phyloP scores from a whole-genome alignment of 352 stramenopile species.

The Aphanomyces cochlioides region DNA sequence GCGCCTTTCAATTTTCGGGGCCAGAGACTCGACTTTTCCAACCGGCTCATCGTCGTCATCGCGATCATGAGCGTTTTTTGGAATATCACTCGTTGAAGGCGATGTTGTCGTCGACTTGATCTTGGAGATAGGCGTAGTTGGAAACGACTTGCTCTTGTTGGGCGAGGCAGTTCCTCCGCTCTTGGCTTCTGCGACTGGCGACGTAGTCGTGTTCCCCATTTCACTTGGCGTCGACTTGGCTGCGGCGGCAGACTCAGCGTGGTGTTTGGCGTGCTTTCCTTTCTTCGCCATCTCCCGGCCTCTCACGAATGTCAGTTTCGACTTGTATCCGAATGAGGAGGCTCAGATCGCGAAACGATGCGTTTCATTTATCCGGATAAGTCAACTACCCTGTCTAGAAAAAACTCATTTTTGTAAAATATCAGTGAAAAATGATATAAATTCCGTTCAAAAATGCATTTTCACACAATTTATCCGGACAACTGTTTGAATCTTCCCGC shows the following conservation, averaged over 20 bases:
- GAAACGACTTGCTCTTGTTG: conserved; percentile 25
- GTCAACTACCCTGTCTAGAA: not conserved
- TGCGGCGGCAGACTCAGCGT: conserved; percentile 5
- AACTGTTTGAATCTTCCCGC: not conserved
- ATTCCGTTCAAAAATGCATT: not conserved
- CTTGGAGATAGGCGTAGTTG: conserved; percentile 29
- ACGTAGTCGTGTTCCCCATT: conserved; percentile 7
- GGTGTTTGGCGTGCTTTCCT: conserved; percentile 43
- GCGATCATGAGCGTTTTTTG: conserved; percentile 19
- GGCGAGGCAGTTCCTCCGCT: conserved; percentile 4
- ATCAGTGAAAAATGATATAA: no score
- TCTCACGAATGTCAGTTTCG: not conserved
- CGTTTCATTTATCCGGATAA: conserved; percentile 4
- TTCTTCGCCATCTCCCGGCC: conserved; percentile 57
- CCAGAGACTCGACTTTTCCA: conserved; percentile 48
- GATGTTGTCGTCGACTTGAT: conserved; percentile 31
- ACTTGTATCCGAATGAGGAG: conserved; percentile 2
- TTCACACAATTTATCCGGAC: not conserved
- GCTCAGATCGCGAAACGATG: not conserved
- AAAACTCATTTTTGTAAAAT: not conserved
- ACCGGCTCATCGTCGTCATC: conserved; percentile 33
- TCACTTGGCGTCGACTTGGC: conserved; percentile 20
- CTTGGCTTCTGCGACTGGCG: conserved; percentile 6
- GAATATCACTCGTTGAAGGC: conserved; percentile 32
- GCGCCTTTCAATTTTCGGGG: conserved; percentile 67